phyloP scores from a whole-genome alignment of 176 grass and related monocot genomes.

The Oryza punctata region DNA sequence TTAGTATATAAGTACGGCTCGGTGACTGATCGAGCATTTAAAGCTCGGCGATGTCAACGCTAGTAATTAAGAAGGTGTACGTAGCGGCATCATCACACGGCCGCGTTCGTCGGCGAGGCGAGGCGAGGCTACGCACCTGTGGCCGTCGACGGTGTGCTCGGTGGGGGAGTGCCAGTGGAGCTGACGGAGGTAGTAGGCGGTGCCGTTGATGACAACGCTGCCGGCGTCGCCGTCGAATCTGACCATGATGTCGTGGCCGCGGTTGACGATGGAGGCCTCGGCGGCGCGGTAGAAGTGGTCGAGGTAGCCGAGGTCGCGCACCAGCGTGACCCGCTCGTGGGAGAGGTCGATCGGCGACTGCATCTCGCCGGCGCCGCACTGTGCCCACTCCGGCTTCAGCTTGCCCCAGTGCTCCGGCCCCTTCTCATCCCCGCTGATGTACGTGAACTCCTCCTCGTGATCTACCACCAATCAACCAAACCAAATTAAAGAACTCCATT shows the following conservation, averaged over 20 bases:
- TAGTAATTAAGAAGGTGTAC: neutral
- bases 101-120: neutral
- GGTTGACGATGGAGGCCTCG: constrained; percentile 50
- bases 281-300: constrained; percentile 51
- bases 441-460: constrained; percentile 62
- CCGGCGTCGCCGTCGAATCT: constrained; percentile 53
- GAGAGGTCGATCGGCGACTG: constrained; percentile 81
- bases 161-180: constrained; percentile 86
- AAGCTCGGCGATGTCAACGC: neutral
- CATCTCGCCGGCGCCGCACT: constrained; percentile 50
- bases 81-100: neutral
- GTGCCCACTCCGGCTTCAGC: constrained; percentile 60
- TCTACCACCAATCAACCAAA: constrained; percentile 29
- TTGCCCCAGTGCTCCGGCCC: constrained; percentile 68
- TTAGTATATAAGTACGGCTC: neutral
- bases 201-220: constrained; percentile 55
- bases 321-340: constrained; percentile 24
- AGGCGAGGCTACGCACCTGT: constrained; percentile 12
- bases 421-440: constrained; percentile 19
- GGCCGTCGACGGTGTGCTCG: constrained; percentile 70
- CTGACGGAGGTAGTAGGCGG: constrained; percentile 49
- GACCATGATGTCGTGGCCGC: constrained; percentile 81
- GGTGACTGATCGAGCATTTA: neutral
- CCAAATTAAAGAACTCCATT: too few species aligned
- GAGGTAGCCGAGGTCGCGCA: constrained; percentile 53